Conservation (phyloP, 495 filamentous ascomycete genomes). For the Penicillium ucsense region DNA sequence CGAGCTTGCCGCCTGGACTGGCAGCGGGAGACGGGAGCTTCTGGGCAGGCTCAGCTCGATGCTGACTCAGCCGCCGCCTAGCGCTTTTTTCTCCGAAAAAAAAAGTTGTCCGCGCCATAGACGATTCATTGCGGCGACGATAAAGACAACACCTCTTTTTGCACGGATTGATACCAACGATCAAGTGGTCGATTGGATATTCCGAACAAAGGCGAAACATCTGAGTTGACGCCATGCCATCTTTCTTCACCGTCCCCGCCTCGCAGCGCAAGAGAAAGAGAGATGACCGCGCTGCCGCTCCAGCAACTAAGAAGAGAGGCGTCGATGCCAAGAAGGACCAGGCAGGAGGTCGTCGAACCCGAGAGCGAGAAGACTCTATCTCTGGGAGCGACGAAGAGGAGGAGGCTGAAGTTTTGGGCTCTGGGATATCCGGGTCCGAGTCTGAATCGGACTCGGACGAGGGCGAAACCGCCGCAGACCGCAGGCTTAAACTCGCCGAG, state of each 20-base stretch:
- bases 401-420: constrained; percentile 39
- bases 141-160: neutral
- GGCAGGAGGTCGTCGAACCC: constrained; percentile 15
- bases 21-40: constrained; percentile 4
- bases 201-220: too few relatives aligned
- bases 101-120: constrained; percentile 27
- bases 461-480: constrained; percentile 79
- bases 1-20: constrained; percentile 36
- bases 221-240: constrained; percentile 49
- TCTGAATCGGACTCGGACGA: constrained; percentile 46
- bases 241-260: constrained; percentile 73
- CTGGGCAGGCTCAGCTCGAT: constrained; percentile 15
- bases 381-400: constrained; percentile 75
- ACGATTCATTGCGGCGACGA: constrained; percentile 3
- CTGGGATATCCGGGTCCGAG: constrained; percentile 33
- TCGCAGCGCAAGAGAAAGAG: constrained; percentile 76
- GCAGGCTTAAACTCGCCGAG: constrained; percentile 80
- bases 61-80: constrained; percentile 33
- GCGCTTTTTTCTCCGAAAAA: constrained; percentile 32
- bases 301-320: constrained; percentile 48
- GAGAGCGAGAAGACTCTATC: constrained; percentile 55
- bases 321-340: constrained; percentile 27
- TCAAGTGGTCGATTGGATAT: too few relatives aligned
- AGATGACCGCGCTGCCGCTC: constrained; percentile 37
- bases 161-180: neutral